Base-by-base conservation (phyloP, 2,329 filamentous ascomycete genomes). In the Penicillium psychrosexuale region DNA sequence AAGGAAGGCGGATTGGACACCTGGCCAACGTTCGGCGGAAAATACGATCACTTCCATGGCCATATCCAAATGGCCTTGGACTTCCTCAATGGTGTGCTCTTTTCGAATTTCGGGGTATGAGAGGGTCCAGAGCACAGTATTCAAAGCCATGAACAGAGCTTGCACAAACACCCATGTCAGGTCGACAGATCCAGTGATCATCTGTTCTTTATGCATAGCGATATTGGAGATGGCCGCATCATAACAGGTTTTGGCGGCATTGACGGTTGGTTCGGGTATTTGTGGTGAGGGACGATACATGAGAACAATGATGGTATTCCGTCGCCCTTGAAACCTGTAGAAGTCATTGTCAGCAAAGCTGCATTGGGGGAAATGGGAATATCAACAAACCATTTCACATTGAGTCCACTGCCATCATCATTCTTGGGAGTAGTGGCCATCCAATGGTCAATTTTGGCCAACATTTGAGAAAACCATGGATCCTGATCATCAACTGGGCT, bases 131-230 rank as follows among this genome's bases (percentile, higher is more conserved):
- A 99, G 81, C 47, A 97, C 83, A 5, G 90, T 92, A 69, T 96
- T 97, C 54, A 97, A 82, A 5, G 90, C 86, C 85, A 95, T 94
- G 76, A 95, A 97, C 38, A 97, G 82, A 19, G 88, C 86, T 55
- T 96, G 82, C 1, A 96, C 84, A 67, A 96, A 96, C 40, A 96
- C 87, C 93, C 93, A 97, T 0, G 92, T 97, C 57, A 97, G 80
- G 68, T 97, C 93, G 11, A 94, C 84, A 22, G 85, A 86, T 13
- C 83, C 82, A 15, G 82, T 85, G 61, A 87, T 83, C 67, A 96
- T 88, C 71, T 96, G 91, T 65, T 88, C 86, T 68, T 84, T 85
- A 42, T 91, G 88, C 69, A 93, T 84, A 61, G 87, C 82, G 64
- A 97, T 90, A 68, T 96, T 92, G 72, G 85, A 90, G 11, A 86